Base-by-base conservation (phyloP, 352 stramenopile species). In the Globisporangium rhizosaccharum region DNA sequence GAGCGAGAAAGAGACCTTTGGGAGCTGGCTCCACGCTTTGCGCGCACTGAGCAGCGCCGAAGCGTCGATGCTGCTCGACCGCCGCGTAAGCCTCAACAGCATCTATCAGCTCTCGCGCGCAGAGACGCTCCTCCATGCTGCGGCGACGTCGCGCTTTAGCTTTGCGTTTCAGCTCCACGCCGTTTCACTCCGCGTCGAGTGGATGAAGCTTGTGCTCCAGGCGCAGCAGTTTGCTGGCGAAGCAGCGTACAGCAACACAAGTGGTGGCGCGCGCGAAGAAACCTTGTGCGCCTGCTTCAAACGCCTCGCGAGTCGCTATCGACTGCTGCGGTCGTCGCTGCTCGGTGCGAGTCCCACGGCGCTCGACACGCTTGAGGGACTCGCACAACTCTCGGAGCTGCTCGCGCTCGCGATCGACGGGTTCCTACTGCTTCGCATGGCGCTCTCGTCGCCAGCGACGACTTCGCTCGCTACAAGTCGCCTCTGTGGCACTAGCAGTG, bases 141-240 rank as follows among this genome's bases (percentile, higher is more conserved):
- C 67, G 18, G 56, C 66, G 20, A 79, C 76, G 3, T 61, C 67
- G 14, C 71, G 60, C 41, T 79, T 69, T 49, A 57, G 71, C 6
- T 83, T 86, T 56, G 67, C 75, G 14, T 63, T 83, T 36, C 76
- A 86, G 47, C 45, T 74, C 20, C 59, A 68, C 30, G 57, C 82
- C 4, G 49, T 86, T 8, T 53, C 54, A 3, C 67, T 80, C 18
- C 69, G 76, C 49, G 51, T 72, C 6, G 56, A 69, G 46, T 86
- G 69, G 63, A 56, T 82, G 51, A 67, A 81, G 39, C 59, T 76
- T 11, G n/a, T 78, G 48, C 65, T 79, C 46, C 71, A 62, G 58
- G 56, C 62, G 20, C 76, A 83, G 36, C 76, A 86, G 53, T 61
- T 78, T 17, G 71, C 73, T 20, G 71, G 68, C 2, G 73, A 86